Evolutionary conservation across 179 eudicot genomes (phyloP), one percentile per base, ranked within the genome.

Genomic region (Beta corolliflora): DNA sequence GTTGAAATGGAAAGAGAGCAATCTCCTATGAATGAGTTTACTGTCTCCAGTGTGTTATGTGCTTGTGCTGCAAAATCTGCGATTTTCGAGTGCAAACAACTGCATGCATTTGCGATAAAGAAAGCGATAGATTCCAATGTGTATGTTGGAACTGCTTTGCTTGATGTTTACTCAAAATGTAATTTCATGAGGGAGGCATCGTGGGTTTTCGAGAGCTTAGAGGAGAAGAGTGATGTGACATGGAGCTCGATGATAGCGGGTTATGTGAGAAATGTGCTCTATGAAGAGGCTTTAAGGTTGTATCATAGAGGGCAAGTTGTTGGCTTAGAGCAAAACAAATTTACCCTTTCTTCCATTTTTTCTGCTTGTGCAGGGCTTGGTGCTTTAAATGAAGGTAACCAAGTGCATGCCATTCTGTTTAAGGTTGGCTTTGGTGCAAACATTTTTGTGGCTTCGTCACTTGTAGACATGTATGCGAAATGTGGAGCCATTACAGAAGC

Each of bases 171-270:
- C 73, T 88, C 90, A 0, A 93, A 92, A 68, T 90, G 92, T 54
- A 81, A 84, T 61, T 84, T 85, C 1, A 53, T 91, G 77, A 75
- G 64, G 63, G 97, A 92, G 79, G 93, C 97, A 0, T 80, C 68
- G 1, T 75, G 79, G 85, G 85, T 93, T 76, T 93, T 93, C 64
- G 88, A 88, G 72, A 61, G 83, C 29, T 85, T 93, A 90, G 85
- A 87, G 15, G 89, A 88, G 65, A 92, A 85, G 82, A 90, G 76
- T 78, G 93, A 80, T 53, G 93, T 93, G 44, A 90, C 94, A 4
- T 93, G 97, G 97, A 92, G 93, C 74, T 92, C 97, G 4, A 92
- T 93, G 95, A 79, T 92, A 71, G 91, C 90, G 1, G 95, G 93
- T 14, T 87, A 87, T 55, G 93, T 88, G 45, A 88, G 89, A 78